These are phyloP conservation scores for Ensete ventricosum DNA, from an alignment of 176 grass and related monocot genomes.

Conservation along the genomic window DNA sequence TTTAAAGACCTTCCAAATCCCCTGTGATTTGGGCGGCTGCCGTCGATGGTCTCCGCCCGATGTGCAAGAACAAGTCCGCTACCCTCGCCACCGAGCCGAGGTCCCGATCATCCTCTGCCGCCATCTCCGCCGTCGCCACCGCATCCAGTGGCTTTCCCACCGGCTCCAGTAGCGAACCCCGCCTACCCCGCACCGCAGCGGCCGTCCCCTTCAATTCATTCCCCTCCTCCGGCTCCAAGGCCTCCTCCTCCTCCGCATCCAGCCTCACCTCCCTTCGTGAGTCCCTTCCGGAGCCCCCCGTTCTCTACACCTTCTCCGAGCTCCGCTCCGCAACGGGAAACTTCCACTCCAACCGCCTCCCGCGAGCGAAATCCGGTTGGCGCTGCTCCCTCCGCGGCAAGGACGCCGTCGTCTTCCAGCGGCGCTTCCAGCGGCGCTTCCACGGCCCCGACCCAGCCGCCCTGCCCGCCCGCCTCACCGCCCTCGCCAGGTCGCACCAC, in stretches of 20 bases:
- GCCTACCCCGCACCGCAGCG: not conserved
- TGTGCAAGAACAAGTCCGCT: conserved; percentile 72
- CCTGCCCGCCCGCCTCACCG: conserved; percentile 22
- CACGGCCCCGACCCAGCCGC: conserved; percentile 40
- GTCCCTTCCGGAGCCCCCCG: conserved; percentile 44
- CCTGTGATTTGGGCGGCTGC: not conserved
- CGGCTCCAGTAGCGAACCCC: not conserved
- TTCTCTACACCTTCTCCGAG: conserved; percentile 51
- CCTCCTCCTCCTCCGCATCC: conserved; percentile 35
- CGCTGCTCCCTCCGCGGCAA: conserved; percentile 60
- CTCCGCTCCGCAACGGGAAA: conserved; percentile 59
- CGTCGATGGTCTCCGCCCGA: conserved; percentile 3
- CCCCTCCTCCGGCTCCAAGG: conserved; percentile 20
- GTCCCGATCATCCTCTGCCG: not conserved
- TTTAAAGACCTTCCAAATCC: not conserved
- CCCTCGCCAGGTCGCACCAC: conserved; percentile 72
- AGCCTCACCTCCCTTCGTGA: conserved; percentile 49
- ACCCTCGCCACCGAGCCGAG: conserved; percentile 31
- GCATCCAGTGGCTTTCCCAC: not conserved
- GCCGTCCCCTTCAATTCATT: not conserved
- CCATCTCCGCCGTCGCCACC: conserved; percentile 13
- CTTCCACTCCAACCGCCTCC: conserved; percentile 51
- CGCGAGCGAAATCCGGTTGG: conserved; percentile 33
- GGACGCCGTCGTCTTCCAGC: conserved; percentile 62
- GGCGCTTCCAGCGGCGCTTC: conserved; percentile 63